Base-by-base conservation (phyloP, 768 basidiomycete species). In the Pholiota molesta region DNA sequence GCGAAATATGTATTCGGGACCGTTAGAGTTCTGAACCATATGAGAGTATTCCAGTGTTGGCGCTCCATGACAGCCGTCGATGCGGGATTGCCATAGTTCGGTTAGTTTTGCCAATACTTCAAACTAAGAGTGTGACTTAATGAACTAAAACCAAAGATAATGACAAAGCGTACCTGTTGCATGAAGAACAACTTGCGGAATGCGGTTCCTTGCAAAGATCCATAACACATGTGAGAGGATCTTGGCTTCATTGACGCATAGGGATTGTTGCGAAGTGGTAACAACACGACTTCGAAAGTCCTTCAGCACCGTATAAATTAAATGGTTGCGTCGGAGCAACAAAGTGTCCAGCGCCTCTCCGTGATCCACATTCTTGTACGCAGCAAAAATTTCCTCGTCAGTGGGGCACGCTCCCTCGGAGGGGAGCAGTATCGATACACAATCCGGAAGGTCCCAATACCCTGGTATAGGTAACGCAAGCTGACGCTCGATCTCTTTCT, bases 161-260 rank as follows among this genome's bases (percentile, higher is more conserved):
- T 21, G 21, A 17, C 29, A 35, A 0, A 49, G 69, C 73, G 14
- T 56, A 81, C 83, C 75, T 84, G 81, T 66, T 82, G 81, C 78
- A 83, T 82, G 64, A 80, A 83, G 64, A 84, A 81, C 2, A 84
- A 69, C 64, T 83, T 83, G n/a, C 82, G 74, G 35, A 84, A 28
- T 77, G 73, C 3, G 75, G 72, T 49, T 81, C 71, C 26, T 71
- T 70, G 65, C 82, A 83, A 17, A 84, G 67, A 63, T 83, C 82
- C 79, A 83, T 78, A 63, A 82, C 82, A 31, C 75, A 71, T 0
- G 77, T 71, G 76, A 73, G 2, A 83, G 64, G 13, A 70, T 61
- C 54, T 76, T 75, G 6, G 79, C 81, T 28, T 77, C 72, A 63
- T 83, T 83, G 40, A 84, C 75, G 1, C 83, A 72, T 31, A 83